phyloP scores from a whole-genome alignment of 495 filamentous ascomycete species.

The Darksidea phi region DNA sequence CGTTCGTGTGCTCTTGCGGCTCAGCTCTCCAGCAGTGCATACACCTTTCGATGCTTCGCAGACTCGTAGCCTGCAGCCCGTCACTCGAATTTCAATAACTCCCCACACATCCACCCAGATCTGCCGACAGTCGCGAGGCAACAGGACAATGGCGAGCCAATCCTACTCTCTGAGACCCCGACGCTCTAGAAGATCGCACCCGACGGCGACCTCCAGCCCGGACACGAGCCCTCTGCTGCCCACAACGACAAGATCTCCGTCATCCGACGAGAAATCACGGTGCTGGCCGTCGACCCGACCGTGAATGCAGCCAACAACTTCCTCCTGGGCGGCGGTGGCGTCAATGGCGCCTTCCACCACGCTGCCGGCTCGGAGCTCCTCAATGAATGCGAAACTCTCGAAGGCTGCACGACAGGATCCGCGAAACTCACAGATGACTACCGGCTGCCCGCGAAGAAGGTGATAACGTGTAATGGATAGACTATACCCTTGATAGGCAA shows the following conservation, averaged over 20 bases:
- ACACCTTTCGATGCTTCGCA: too few relatives aligned
- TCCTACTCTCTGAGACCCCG: conserved; percentile 57
- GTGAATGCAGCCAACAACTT: conserved; percentile 88
- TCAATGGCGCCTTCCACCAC: conserved; percentile 69
- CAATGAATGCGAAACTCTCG: conserved; percentile 65
- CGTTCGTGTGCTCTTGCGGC: too few relatives aligned
- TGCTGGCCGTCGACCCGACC: conserved; percentile 73
- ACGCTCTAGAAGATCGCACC: conserved; percentile 46
- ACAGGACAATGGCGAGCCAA: too few relatives aligned
- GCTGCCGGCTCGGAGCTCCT: conserved; percentile 70
- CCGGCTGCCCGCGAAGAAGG: conserved; percentile 66
- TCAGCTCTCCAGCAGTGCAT: too few relatives aligned
- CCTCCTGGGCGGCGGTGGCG: conserved; percentile 81
- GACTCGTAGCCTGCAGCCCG: too few relatives aligned
- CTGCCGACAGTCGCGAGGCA: too few relatives aligned
- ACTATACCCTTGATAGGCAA: too few relatives aligned
- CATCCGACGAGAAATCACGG: conserved; percentile 80
- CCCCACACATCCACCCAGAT: too few relatives aligned
- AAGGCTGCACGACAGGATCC: conserved; percentile 72
- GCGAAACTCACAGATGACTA: conserved; percentile 84
- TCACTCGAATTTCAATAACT: too few relatives aligned
- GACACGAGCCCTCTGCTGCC: conserved; percentile 16
- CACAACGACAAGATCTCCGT: conserved; percentile 72
- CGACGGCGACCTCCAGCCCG: conserved; percentile 20
- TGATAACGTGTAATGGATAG: too few relatives aligned